phyloP scores from a whole-genome alignment of 257 asterid species.

The Haberlea rhodopensis region DNA sequence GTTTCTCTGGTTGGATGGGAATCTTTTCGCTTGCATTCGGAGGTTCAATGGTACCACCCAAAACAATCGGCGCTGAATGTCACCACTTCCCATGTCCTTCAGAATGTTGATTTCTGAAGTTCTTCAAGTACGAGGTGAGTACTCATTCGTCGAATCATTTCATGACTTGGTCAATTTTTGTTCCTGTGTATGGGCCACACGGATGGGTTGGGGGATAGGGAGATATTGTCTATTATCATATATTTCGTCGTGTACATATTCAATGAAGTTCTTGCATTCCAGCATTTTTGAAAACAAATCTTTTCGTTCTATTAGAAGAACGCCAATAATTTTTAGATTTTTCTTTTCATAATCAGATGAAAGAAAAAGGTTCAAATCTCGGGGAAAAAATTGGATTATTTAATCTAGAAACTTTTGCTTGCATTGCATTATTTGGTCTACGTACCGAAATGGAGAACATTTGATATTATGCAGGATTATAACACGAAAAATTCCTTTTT shows the following conservation, averaged over 20 bases:
- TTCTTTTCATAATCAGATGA: too few species aligned
- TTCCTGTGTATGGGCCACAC: background rate
- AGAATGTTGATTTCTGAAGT: background rate
- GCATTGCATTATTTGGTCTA: too few species aligned
- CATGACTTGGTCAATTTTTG: background rate
- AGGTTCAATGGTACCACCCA: slow-evolving; percentile 18
- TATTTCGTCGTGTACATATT: background rate
- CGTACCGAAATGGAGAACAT: too few species aligned
- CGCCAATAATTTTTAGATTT: too few species aligned
- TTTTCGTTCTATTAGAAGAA: too few species aligned
- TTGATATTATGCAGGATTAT: too few species aligned
- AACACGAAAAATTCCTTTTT: too few species aligned
- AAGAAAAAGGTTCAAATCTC: too few species aligned
- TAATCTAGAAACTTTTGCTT: too few species aligned
- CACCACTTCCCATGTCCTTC: slow-evolving; percentile 5
- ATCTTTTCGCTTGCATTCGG: slow-evolving; percentile 3
- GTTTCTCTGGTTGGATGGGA: slow-evolving; percentile 30
- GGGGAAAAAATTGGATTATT: too few species aligned
- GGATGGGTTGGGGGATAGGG: background rate
- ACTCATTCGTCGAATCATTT: background rate
- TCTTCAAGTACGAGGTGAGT: slow-evolving; percentile 23
- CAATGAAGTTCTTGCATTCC: background rate
- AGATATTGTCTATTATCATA: too few species aligned
- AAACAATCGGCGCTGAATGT: background rate
- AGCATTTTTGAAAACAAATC: too few species aligned